Evolutionary conservation across 2,329 filamentous ascomycete species (phyloP).

Genomic region (Alternaria burnsii): DNA sequence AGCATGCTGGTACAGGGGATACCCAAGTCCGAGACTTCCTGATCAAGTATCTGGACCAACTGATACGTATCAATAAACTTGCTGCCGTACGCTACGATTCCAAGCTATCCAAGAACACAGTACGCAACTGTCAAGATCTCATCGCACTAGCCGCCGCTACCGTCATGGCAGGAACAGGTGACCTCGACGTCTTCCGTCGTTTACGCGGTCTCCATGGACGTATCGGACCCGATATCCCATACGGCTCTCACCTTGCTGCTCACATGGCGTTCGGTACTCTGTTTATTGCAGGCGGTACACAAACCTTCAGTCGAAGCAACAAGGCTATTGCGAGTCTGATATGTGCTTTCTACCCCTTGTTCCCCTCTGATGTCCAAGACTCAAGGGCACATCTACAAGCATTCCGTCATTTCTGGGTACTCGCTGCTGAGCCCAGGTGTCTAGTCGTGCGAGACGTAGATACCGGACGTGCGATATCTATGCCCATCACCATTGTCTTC

Average conservation of each 20-base stretch:
- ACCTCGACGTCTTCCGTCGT: slow-evolving; percentile 83
- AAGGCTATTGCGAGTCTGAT: slow-evolving; percentile 86
- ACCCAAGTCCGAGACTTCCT: slow-evolving; percentile 79
- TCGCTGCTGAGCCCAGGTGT: slow-evolving; percentile 89
- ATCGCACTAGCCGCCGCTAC: slow-evolving; percentile 82
- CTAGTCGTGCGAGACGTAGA: slow-evolving; percentile 87
- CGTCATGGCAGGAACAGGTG: slow-evolving; percentile 96
- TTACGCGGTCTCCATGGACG: slow-evolving; percentile 88
- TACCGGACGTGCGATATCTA: slow-evolving; percentile 78
- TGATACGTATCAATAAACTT: slow-evolving; percentile 78
- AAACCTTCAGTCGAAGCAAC: slow-evolving; percentile 89
- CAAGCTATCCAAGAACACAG: slow-evolving; percentile 81
- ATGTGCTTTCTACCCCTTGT: slow-evolving; percentile 92
- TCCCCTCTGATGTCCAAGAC: slow-evolving; percentile 87
- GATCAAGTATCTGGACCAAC: slow-evolving; percentile 83
- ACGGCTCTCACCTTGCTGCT: slow-evolving; percentile 90
- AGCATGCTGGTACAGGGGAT: slow-evolving; percentile 62
- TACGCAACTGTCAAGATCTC: slow-evolving; percentile 90
- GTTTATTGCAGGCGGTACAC: slow-evolving; percentile 91
- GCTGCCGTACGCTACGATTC: slow-evolving; percentile 76
- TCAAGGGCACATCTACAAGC: slow-evolving; percentile 95
- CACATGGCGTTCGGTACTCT: slow-evolving; percentile 91
- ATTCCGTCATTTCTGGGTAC: slow-evolving; percentile 95
- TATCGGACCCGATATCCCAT: slow-evolving; percentile 82
- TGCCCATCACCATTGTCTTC: slow-evolving; percentile 73